Evolutionary conservation across 192 early-diverging fungal species (phyloP), one percentile per base, ranked within the genome.

Genomic region (Jimgerdemannia flammicorona): DNA sequence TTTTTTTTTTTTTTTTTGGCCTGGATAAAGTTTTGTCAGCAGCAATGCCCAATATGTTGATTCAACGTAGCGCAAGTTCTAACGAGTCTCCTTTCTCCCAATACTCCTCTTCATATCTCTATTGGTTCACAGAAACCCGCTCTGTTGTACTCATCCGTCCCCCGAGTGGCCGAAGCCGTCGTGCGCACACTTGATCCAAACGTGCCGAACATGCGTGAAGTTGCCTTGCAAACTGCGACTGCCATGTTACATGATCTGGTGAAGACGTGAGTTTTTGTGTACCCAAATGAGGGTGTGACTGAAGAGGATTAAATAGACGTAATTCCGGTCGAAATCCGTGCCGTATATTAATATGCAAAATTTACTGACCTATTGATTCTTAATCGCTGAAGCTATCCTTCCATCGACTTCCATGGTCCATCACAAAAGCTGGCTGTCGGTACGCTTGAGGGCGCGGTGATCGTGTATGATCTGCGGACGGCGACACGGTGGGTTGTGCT

Each of bases 141-240:
- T 4, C 67, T 96, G 6, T 73, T 95, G 0, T 88, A 91, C 77
- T 75, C 83, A 2, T 85, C 88, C 77, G 77, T 95, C 6, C 76
- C 89, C 4, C 76, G 80, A 3, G 86, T 96, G 39, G 83, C 90
- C 3, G 95, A 94, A 71, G 89, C 91, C 1, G 91, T 96, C 66
- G 94, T 96, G 0, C 95, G 93, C 72, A 90, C 90, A 42, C 75
- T 96, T 40, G 94, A 96, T 77, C 95, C 95, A 0, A 95, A 94
- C 73, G 80, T 84, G 19, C 88, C 93, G 1, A 79, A 88, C 49
- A 81, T 95, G 75, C 81, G 95, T 19, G 95, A 96, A 72, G 75
- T 81, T 2, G 79, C 95, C 20, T 84, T 94, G 39, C 87, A 84
- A 8, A 80, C 81, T 40, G 90, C 83, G 0, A 91, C 89, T 3